Conservation (phyloP, 768 basidiomycete genomes). For the Fomitopsis serialis region DNA sequence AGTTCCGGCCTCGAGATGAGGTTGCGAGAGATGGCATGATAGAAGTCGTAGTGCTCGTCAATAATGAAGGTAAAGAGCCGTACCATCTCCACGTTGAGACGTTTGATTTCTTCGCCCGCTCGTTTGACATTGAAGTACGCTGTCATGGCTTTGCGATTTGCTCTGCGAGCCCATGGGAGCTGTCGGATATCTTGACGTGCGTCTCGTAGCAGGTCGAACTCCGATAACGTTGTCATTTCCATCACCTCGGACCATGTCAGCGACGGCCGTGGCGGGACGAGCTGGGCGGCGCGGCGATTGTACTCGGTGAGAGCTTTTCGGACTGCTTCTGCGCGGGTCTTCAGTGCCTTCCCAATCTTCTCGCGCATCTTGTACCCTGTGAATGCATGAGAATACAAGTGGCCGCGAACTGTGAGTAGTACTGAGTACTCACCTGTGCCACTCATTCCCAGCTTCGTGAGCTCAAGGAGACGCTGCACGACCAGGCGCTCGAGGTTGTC, state of each 20-base stretch:
- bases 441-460: conserved; percentile 22
- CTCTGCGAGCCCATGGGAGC: conserved; percentile 27
- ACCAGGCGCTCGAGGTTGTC: conserved; percentile 27
- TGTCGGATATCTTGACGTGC: conserved; percentile 24
- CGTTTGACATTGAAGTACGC: conserved; percentile 23
- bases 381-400: no score
- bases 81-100: conserved; percentile 28
- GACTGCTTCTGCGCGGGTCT: conserved; percentile 27
- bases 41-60: conserved; percentile 20
- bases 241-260: conserved; percentile 9
- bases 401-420: not conserved
- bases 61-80: conserved; percentile 21
- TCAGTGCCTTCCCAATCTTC: conserved; percentile 30
- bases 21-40: not conserved
- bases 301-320: conserved; percentile 25
- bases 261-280: conserved; percentile 11
- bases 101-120: conserved; percentile 26
- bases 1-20: not conserved
- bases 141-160: conserved; percentile 30
- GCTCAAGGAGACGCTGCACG: conserved; percentile 25
- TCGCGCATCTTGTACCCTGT: conserved; percentile 30
- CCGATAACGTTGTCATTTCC: conserved; percentile 9
- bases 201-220: conserved; percentile 30
- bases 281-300: conserved; percentile 22
- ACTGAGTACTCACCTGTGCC: conserved; percentile 16